Evolutionary conservation across 2,329 filamentous ascomycete genomes (phyloP), one percentile per base, ranked within the genome.

Genomic region (Alternaria triticina): DNA sequence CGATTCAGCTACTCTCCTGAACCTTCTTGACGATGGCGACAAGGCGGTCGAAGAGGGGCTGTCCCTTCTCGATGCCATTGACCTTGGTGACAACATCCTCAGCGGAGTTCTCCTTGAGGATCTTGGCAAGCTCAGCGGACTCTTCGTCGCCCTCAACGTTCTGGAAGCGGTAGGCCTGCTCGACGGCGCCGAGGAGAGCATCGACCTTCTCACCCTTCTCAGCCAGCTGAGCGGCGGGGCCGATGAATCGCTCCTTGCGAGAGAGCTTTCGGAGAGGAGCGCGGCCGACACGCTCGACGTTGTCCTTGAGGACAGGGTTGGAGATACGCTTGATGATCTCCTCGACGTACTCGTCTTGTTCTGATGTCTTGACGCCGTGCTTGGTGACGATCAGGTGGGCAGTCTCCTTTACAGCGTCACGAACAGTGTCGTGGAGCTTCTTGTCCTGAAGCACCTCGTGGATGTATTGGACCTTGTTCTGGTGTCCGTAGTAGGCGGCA

Each of bases 151-250:
- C 94, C 72, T 94, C 88, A 59, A 97, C 91, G 74, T 97, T 93
- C 84, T 97, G 94, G 90, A 98, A 99, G 67, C 91, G 92, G 80
- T 99, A 90, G 7, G 93, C 90, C 89, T 95, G 93, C 85, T 98
- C 95, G 49, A 96, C 88, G 20, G 93, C 92, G 62, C 90, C 91
- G 57, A 98, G 85, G 28, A 99, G 86, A 57, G 88, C 89, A 61
- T 89, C 86, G 79, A 90, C 91, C 72, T 88, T 87, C 82, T 93
- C 86, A 62, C 89, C 93, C 64, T 87, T 86, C 85, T 97, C 93
- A 49, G 94, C 94, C 17, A 99, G 88, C 82, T 97, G 91, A 10
- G 92, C 89, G 49, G 96, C 95, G 6, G 96, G 96, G 49, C 92
- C 94, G 73, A 99, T 90, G 84, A 99, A 97, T 47, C 96, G 94